These are phyloP conservation scores for Yamadazyma kitorensis DNA, from an alignment of 805 yeast genomes.

Conservation along the genomic window DNA sequence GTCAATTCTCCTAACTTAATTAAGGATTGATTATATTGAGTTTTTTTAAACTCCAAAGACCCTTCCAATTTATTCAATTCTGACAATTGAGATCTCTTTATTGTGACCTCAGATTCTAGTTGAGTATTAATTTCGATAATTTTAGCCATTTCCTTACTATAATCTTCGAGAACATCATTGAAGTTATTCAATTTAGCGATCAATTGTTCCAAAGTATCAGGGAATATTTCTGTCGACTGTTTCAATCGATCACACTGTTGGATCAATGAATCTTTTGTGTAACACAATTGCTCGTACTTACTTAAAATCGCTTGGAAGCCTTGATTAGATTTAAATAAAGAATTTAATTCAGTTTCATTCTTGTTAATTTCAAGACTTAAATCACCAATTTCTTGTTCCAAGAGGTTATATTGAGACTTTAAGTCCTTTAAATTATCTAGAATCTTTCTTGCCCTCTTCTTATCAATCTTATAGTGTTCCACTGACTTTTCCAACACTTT, in stretches of 20 bases:
- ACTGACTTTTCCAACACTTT: constrained; percentile 77
- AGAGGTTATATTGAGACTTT: constrained; percentile 40
- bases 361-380: constrained; percentile 50
- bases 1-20: constrained; percentile 15
- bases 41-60: constrained; percentile 45
- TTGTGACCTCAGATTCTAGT: constrained; percentile 3
- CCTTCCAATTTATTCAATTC: constrained; percentile 52
- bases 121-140: constrained; percentile 20
- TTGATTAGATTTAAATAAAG: constrained; percentile 71
- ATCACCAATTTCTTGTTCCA: constrained; percentile 44
- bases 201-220: constrained; percentile 36
- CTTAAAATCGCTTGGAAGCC: constrained; percentile 73
- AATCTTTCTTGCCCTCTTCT: constrained; percentile 64
- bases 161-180: constrained; percentile 12
- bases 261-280: constrained; percentile 41
- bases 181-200: constrained; percentile 28
- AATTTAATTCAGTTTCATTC: constrained; percentile 58
- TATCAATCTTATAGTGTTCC: constrained; percentile 70
- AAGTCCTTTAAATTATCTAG: constrained; percentile 45
- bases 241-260: constrained; percentile 54
- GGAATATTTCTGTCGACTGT: constrained; percentile 44
- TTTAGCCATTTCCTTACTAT: constrained; percentile 42
- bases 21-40: constrained; percentile 25
- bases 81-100: constrained; percentile 12
- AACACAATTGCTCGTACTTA: constrained; percentile 54